phyloP scores from a whole-genome alignment of 2,329 filamentous ascomycete species.

The Phyllosticta citrichinensis region DNA sequence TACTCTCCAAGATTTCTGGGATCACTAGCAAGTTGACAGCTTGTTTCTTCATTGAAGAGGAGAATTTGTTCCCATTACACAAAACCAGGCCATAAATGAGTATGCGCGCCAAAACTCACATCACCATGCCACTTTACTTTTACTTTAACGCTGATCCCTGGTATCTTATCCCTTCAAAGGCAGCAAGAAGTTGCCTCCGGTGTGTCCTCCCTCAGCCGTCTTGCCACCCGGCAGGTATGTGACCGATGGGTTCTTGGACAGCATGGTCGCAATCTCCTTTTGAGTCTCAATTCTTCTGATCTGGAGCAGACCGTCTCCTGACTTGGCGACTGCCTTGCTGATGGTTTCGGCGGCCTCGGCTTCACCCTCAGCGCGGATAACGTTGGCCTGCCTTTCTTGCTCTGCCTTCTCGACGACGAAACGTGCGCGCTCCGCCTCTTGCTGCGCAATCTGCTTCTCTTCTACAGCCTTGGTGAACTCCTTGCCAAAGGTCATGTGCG shows the following conservation, averaged over 20 bases:
- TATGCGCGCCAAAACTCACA: constrained; percentile 15
- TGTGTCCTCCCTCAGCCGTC: constrained; percentile 45
- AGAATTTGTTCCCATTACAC: constrained; percentile 25
- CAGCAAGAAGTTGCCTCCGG: constrained; percentile 52
- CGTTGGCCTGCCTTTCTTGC: constrained; percentile 96
- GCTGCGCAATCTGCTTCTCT: constrained; percentile 99
- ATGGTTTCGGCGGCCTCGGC: constrained; percentile 95
- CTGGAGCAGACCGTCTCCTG: constrained; percentile 85
- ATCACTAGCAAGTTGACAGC: not conserved
- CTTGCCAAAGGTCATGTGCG: constrained; percentile 99
- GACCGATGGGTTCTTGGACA: constrained; percentile 87
- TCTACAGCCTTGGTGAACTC: constrained; percentile 98
- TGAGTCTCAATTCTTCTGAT: constrained; percentile 96
- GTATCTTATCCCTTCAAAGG: constrained; percentile 45
- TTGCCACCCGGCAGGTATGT: constrained; percentile 77
- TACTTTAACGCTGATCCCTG: not conserved
- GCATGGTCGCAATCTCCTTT: constrained; percentile 85
- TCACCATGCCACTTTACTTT: constrained; percentile 16
- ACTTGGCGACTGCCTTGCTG: constrained; percentile 83
- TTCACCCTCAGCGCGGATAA: constrained; percentile 96
- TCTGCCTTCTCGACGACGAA: constrained; percentile 99
- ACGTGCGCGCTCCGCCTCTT: constrained; percentile 91
- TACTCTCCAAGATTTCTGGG: no score
- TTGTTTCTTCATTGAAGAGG: constrained; percentile 17
- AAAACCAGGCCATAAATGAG: constrained; percentile 13